Evolutionary conservation across 108 stramenopile genomes (phyloP).

Genomic region (Nannochloropsis oceanica): DNA sequence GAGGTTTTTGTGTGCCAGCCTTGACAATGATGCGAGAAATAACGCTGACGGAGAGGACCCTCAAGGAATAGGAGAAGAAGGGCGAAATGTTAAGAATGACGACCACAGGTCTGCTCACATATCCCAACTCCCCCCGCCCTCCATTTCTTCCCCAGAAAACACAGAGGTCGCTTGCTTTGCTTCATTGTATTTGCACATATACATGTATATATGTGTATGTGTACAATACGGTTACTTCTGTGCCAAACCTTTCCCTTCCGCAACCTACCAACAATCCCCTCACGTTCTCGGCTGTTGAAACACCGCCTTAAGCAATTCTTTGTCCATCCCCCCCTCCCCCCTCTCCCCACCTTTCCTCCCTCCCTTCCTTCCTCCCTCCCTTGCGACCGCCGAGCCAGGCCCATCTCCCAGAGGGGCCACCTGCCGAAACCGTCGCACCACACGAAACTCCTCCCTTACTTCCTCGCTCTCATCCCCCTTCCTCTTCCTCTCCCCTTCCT

Average conservation of each 20-base stretch:
- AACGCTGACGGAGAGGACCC: too few species aligned
- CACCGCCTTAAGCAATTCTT: not conserved
- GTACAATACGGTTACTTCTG: too few species aligned
- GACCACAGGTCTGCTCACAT: too few species aligned
- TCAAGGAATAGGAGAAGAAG: too few species aligned
- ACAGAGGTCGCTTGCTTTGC: too few species aligned
- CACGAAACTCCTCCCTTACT: not conserved
- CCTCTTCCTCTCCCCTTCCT: not conserved
- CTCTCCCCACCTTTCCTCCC: not conserved
- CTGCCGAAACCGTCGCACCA: not conserved
- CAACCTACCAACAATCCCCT: too few species aligned
- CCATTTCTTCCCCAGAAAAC: not conserved
- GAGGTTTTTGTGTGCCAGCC: too few species aligned
- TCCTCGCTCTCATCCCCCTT: not conserved
- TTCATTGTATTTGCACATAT: too few species aligned
- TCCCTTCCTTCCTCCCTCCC: not conserved
- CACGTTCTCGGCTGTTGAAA: not conserved
- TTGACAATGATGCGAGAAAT: too few species aligned
- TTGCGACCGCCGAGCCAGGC: not conserved
- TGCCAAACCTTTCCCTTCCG: too few species aligned
- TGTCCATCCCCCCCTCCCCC: not conserved
- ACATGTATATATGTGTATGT: too few species aligned
- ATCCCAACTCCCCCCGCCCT: not conserved
- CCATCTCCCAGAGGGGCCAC: not conserved
- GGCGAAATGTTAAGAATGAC: too few species aligned